These are phyloP conservation scores for Kazachstania viticola DNA, from an alignment of 805 yeast species.

Conservation along the genomic window DNA sequence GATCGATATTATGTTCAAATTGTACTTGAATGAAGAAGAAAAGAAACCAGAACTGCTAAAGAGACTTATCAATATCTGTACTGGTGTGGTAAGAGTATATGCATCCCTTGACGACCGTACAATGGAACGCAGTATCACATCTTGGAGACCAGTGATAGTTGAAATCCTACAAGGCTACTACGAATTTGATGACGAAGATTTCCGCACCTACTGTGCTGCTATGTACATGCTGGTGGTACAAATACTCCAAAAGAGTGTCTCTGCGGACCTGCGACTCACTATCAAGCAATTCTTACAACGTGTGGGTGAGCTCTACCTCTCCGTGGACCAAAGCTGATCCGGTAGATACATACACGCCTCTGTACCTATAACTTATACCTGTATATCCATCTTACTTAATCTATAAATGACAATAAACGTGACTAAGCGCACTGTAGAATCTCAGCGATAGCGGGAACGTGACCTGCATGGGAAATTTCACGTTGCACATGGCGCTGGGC, in stretches of 20 bases:
- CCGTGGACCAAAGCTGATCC: slow-evolving; percentile 1
- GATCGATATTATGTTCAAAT: slow-evolving; percentile 65
- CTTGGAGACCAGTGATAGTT: slow-evolving; percentile 89
- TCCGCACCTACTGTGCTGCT: slow-evolving; percentile 42
- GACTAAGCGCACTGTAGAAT: too few species aligned
- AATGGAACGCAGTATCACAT: slow-evolving; percentile 68
- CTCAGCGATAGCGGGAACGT: too few species aligned
- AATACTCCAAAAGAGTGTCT: slow-evolving; percentile 49
- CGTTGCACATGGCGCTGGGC: too few species aligned
- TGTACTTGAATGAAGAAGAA: slow-evolving; percentile 44
- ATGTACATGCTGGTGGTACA: slow-evolving; percentile 50
- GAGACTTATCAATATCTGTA: slow-evolving; percentile 53
- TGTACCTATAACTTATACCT: too few species aligned
- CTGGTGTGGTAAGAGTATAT: slow-evolving; percentile 57
- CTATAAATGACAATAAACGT: too few species aligned
- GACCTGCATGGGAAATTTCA: too few species aligned
- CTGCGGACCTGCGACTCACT: slow-evolving; percentile 50
- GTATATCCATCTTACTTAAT: too few species aligned
- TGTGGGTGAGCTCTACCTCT: slow-evolving; percentile 37
- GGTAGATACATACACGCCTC: too few species aligned
- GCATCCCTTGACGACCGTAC: slow-evolving; percentile 56
- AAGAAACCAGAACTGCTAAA: slow-evolving; percentile 34
- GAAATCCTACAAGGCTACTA: slow-evolving; percentile 77
- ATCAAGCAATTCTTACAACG: slow-evolving; percentile 47
- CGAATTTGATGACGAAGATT: slow-evolving; percentile 66